Evolutionary conservation across 345 rosid species (phyloP).

Genomic region (Heritiera fomes): DNA sequence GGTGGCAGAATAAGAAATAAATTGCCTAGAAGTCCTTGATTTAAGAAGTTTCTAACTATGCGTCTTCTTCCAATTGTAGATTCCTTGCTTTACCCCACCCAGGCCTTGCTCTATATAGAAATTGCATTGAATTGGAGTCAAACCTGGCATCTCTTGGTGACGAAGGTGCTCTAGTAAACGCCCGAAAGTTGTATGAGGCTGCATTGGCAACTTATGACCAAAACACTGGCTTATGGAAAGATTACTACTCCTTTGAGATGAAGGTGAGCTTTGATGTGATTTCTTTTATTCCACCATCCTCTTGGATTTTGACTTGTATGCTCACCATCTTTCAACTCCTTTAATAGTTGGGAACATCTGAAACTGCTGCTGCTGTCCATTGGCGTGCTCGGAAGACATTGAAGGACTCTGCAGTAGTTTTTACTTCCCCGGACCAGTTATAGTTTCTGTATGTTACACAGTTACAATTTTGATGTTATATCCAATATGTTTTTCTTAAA

Average conservation of each 20-base stretch:
- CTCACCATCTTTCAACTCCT: not conserved
- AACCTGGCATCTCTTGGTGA: conserved; percentile 57
- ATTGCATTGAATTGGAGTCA: conserved; percentile 79
- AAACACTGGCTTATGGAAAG: conserved; percentile 62
- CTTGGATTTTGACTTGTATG: not conserved
- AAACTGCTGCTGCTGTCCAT: conserved; percentile 54
- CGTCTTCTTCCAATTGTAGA: conserved; percentile 41
- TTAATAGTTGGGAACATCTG: conserved; percentile 80
- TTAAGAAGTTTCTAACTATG: conserved; percentile 7
- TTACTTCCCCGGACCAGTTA: conserved; percentile 18
- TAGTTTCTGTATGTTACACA: conserved; percentile 3
- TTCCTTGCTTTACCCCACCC: conserved; percentile 83
- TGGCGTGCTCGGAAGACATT: conserved; percentile 83
- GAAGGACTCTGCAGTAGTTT: conserved; percentile 39
- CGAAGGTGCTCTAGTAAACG: conserved; percentile 56
- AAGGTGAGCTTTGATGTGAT: conserved; percentile 43
- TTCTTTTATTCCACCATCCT: not conserved
- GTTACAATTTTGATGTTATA: conserved; percentile 28
- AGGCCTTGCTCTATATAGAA: conserved; percentile 57
- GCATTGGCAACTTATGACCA: conserved; percentile 68
- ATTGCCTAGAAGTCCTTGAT: not conserved
- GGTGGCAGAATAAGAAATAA: not conserved
- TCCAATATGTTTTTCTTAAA: not conserved
- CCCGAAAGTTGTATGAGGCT: conserved; percentile 69
- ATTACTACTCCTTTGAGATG: conserved; percentile 66